These are phyloP conservation scores for Penicillium lagena DNA, from an alignment of 495 filamentous ascomycete genomes.

Conservation along the genomic window DNA sequence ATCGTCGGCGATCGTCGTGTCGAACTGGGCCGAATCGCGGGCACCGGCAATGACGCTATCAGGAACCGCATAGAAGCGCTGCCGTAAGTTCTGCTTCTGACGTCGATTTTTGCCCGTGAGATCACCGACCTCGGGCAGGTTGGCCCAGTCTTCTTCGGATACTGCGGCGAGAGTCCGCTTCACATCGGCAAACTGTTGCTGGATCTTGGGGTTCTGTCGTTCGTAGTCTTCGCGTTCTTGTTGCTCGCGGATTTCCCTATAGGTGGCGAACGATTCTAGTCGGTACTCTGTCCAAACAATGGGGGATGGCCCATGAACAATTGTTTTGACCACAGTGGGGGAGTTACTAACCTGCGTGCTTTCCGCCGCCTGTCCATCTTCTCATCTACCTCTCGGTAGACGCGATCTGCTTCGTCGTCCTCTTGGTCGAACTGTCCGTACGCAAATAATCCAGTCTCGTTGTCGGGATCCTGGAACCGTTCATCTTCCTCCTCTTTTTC, in stretches of 20 bases:
- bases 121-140: conserved; percentile 90
- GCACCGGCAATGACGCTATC: conserved; percentile 93
- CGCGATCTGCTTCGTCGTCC: conserved; percentile 93
- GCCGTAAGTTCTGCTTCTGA: conserved; percentile 69
- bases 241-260: conserved; percentile 91
- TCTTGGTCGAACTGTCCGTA: conserved; percentile 92
- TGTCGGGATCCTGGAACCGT: conserved; percentile 92
- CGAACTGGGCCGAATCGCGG: conserved; percentile 70
- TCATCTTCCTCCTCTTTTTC: conserved; percentile 77
- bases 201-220: conserved; percentile 94
- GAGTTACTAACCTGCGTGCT: conserved; percentile 75
- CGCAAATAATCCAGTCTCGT: conserved; percentile 92
- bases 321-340: conserved; percentile 30
- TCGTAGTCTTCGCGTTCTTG: conserved; percentile 93
- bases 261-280: conserved; percentile 59
- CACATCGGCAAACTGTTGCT: conserved; percentile 94
- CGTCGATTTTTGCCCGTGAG: conserved; percentile 89
- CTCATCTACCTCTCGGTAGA: conserved; percentile 93
- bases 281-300: conserved; percentile 79
- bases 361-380: conserved; percentile 88
- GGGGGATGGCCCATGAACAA: conserved; percentile 61
- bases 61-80: conserved; percentile 92
- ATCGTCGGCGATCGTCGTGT: conserved; percentile 78
- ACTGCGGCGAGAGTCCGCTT: conserved; percentile 85
- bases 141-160: conserved; percentile 95